Conservation (phyloP, 495 filamentous ascomycete species). For the Lindgomyces ingoldianus region DNA sequence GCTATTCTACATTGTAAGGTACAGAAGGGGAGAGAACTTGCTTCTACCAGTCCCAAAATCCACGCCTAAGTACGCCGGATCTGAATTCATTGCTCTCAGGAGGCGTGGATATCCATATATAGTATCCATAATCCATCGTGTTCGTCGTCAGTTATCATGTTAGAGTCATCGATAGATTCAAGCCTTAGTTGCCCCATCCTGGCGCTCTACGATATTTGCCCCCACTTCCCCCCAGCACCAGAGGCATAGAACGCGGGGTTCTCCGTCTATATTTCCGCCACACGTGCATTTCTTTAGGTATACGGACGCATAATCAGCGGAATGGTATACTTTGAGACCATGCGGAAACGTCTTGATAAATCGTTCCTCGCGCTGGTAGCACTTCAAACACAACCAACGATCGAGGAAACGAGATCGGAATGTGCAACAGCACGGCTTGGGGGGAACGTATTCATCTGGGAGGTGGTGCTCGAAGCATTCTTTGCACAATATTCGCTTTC, state of each 20-base stretch:
- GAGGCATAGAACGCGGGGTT: not conserved
- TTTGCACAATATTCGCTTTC: slow-evolving; percentile 8
- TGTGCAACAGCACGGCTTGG: slow-evolving; percentile 9
- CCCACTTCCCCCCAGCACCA: slow-evolving; percentile 8
- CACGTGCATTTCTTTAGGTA: not conserved
- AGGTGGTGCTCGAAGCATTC: not conserved
- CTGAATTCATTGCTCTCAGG: no score
- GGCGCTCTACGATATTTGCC: not conserved
- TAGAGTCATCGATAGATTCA: not conserved
- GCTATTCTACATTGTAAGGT: no score
- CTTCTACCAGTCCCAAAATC: no score
- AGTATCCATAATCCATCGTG: no score
- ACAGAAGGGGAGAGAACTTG: no score
- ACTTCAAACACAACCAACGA: slow-evolving; percentile 23
- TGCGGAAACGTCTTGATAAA: not conserved
- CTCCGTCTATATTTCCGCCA: not conserved
- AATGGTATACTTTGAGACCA: not conserved
- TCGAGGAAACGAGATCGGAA: slow-evolving; percentile 14
- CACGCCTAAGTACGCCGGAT: no score
- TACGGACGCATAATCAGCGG: not conserved
- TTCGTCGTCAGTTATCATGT: not conserved
- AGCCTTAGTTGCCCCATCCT: not conserved
- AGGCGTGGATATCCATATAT: no score
- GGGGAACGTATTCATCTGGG: not conserved
- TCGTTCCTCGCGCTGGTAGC: slow-evolving; percentile 14